Base-by-base conservation (phyloP, 2,329 filamentous ascomycete species). In the Leptographium wingfieldii region DNA sequence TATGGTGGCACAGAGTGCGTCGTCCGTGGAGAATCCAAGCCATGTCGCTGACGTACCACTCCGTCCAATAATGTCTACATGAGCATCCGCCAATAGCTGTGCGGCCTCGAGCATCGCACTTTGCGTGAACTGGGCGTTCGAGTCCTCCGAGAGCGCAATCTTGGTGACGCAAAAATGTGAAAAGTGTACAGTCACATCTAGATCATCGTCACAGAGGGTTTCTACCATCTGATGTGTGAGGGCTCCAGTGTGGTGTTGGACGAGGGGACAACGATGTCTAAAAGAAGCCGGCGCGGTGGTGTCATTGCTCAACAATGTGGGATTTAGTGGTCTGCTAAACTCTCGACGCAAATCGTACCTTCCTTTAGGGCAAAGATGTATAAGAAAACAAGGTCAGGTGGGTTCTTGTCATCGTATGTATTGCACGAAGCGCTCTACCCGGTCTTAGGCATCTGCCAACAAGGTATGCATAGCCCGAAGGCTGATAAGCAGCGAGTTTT, bases 171-270 rank as follows among this genome's bases (percentile, higher is more conserved):
- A 66, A 61, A 76, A 73, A 51, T 74, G 72, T 12, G 73, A 72
- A 67, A 74, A 76, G 66, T 76, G 74, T 10, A 71, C 73, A 3
- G 70, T 72, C 25, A 76, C 66, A 12, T 35, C 19, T 4, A 35
- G 29, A 19, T 35, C 29, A 11, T 35, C 52, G 38, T n/a, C 25
- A 1, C 51, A 27, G 19, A 73, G 66, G 19, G 64, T 64, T 19
- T 67, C 63, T 55, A 76, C 60, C 55, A 76, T 70, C 40, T 68
- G 67, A 29, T 67, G 67, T 7, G 73, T 74, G 16, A 76, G 68
- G 74, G 73, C 64, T 77, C 75, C 22, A 76, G 69, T 3, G 70
- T 69, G 12, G 73, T 77, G 64, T 76, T 76, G 58, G 74, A 75
- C 48, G 70, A 73, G 19, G 74, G 74, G 31, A 74, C 71, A 33